Base-by-base conservation (phyloP, 2,329 filamentous ascomycete genomes). In the Fusarium begoniae region DNA sequence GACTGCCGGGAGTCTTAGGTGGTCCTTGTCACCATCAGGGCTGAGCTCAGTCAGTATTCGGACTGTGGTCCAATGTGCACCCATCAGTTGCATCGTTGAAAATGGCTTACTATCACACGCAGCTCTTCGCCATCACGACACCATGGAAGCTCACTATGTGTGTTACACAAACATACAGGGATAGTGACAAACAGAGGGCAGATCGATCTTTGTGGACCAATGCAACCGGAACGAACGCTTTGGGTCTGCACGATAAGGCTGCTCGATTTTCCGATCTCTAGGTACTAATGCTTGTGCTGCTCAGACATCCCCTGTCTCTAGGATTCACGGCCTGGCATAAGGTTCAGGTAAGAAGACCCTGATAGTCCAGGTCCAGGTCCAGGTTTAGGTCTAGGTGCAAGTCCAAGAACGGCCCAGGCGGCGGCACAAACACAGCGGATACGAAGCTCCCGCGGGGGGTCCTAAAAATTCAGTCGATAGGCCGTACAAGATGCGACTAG, bases 191-290 rank as follows among this genome's bases (percentile, higher is more conserved):
- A 70, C 48, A 56, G 51, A 75, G 57, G 47, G 58, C 53, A 47
- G 66, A 75, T 75, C 68, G 75, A 78, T 77, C 69, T 69, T 69
- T 63, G 75, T 77, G 74, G 67, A 75, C 72, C 68, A 55, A 58
- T 72, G 51, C 56, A 69, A 32, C 54, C 67, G 51, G 64, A 58
- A 60, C 63, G 69, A 60, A 66, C 63, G 43, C 54, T 70, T 64
- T 62, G 60, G 61, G 63, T 57, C 66, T 69, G 65, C 48, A 68
- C 73, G 72, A 76, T 72, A 72, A 77, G 70, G 38, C 26, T 44
- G 40, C 67, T 66, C 66, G 74, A 32, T 43, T 56, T 54, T 32
- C 60, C 66, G 62, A 71, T 73, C 55, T 60, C 44, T 56, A 51
- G 45, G 56, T 64, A 45, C 32, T 35, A 35, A 35, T 38, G 32